Evolutionary conservation across 1,284 basidiomycete species (phyloP).

Genomic region (Tylopilus orsonianus): DNA sequence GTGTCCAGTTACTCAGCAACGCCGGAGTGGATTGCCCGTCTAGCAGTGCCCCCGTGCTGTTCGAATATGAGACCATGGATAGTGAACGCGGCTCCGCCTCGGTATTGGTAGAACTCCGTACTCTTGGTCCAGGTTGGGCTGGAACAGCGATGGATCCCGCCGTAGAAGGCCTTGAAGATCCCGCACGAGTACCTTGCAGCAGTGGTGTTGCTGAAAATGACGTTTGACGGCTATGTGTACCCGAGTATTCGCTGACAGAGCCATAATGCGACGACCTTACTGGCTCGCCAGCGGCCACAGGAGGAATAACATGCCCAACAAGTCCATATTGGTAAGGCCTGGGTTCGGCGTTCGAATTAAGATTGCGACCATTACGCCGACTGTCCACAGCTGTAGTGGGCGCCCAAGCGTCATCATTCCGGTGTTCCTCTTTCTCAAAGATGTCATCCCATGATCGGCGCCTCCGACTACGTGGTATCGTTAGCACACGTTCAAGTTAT

Average conservation of each 20-base stretch:
- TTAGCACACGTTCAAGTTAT: slow-evolving; percentile 12
- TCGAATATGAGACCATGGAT: slow-evolving; percentile 24
- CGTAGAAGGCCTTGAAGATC: slow-evolving; percentile 44
- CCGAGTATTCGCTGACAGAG: slow-evolving; percentile 25
- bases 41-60: slow-evolving; percentile 11
- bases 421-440: slow-evolving; percentile 41
- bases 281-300: slow-evolving; percentile 38
- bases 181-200: slow-evolving; percentile 20
- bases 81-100: slow-evolving; percentile 19
- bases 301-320: slow-evolving; percentile 44
- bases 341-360: slow-evolving; percentile 27
- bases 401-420: slow-evolving; percentile 14
- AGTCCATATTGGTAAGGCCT: slow-evolving; percentile 54
- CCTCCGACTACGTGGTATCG: slow-evolving; percentile 39
- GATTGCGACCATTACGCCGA: slow-evolving; percentile 14
- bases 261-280: slow-evolving; percentile 25
- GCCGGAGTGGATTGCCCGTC: slow-evolving; percentile 6
- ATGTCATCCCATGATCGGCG: slow-evolving; percentile 50
- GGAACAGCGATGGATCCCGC: slow-evolving; percentile 36
- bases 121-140: slow-evolving; percentile 11
- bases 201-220: slow-evolving; percentile 30
- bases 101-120: slow-evolving; percentile 1
- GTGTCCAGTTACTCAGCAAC: slow-evolving; percentile 14
- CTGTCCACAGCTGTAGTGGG: slow-evolving; percentile 6
- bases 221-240: slow-evolving; percentile 30